Evolutionary conservation across 345 rosid genomes (phyloP).

Genomic region (Citrus glauca): DNA sequence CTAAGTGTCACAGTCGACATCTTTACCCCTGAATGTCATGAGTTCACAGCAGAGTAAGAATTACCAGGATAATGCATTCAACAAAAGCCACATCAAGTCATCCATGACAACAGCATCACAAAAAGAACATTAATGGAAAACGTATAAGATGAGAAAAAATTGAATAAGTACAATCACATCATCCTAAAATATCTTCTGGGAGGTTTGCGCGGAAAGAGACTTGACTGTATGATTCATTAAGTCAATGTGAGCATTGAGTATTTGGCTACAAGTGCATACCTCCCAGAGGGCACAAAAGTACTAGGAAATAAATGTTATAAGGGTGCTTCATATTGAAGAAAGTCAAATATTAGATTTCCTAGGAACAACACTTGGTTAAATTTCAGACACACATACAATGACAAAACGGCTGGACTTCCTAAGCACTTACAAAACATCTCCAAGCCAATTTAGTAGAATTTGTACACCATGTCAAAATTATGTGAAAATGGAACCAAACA

Average conservation of each 20-base stretch:
- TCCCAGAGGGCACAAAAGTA: neutral
- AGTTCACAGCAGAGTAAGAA: neutral
- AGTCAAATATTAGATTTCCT: neutral
- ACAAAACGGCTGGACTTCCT: neutral
- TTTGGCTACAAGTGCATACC: neutral
- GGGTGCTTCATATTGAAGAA: neutral
- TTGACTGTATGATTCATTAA: neutral
- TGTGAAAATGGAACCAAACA: conserved; percentile 28
- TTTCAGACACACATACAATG: neutral
- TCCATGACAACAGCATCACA: neutral
- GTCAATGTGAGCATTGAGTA: neutral
- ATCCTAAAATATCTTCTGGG: neutral
- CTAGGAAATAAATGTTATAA: neutral
- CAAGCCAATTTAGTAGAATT: neutral
- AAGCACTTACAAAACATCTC: neutral
- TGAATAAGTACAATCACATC: neutral
- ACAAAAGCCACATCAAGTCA: neutral
- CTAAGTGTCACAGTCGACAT: conserved; percentile 50
- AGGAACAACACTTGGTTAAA: neutral
- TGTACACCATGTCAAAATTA: conserved; percentile 26
- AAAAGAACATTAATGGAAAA: neutral
- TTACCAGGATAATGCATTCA: neutral
- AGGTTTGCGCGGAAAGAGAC: neutral
- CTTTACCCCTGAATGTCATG: conserved; percentile 12
- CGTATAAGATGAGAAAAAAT: too few relatives aligned